A percentile compares a stretch with the other conserved stretches of the same genome.
phyloP scores from a whole-genome alignment of 2,329 filamentous ascomycete species.

The Fusarium graminum region DNA sequence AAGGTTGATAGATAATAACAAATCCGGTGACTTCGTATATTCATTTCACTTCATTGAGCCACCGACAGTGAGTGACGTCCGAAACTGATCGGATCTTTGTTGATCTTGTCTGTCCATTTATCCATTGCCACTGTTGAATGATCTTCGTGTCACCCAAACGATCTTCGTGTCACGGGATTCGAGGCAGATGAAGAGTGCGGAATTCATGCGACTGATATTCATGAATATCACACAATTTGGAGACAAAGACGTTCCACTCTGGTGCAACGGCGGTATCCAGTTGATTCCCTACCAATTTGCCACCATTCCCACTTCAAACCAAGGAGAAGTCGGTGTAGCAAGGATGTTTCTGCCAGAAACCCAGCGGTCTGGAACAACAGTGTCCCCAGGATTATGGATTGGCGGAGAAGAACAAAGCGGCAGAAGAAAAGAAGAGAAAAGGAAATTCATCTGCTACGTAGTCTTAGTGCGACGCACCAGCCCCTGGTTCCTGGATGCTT shows the following conservation, averaged over 20 bases:
- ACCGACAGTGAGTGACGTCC: background rate
- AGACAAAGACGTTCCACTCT: conserved; percentile 29
- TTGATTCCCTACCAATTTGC: conserved; percentile 34
- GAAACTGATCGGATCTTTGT: conserved; percentile 7
- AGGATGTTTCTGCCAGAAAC: conserved; percentile 26
- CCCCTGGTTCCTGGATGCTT: conserved; percentile 17
- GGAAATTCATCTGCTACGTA: conserved; percentile 9
- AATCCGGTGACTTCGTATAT: background rate
- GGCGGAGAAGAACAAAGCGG: conserved; percentile 11
- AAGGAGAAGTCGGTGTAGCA: conserved; percentile 45
- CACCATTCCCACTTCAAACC: conserved; percentile 36
- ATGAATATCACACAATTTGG: conserved; percentile 25
- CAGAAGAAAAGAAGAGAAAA: conserved; percentile 33
- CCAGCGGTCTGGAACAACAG: conserved; percentile 42
- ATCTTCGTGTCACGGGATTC: conserved; percentile 15
- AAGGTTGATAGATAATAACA: background rate
- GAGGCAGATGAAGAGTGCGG: conserved; percentile 13
- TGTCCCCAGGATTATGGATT: conserved; percentile 43
- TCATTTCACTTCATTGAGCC: background rate
- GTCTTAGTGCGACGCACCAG: conserved; percentile 22
- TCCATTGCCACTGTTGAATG: conserved; percentile 28
- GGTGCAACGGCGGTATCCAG: conserved; percentile 13
- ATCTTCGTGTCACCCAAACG: conserved; percentile 13
- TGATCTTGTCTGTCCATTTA: conserved; percentile 10
- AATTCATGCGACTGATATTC: conserved; percentile 8